These are phyloP conservation scores for Lepidium sativum DNA, from an alignment of 345 rosid genomes.

Conservation along the genomic window DNA sequence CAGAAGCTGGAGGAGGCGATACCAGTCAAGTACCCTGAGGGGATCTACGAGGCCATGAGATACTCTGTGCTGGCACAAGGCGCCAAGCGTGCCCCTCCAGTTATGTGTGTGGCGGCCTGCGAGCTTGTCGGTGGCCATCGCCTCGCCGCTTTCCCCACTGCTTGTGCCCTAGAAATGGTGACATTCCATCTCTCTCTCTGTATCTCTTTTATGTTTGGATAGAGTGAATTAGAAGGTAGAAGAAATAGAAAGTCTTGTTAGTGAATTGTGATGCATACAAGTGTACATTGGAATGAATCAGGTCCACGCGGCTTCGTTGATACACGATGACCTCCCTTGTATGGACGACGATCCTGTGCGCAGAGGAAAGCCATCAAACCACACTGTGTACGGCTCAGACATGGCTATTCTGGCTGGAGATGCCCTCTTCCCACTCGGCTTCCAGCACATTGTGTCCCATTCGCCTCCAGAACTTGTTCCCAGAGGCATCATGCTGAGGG, in stretches of 20 bases:
- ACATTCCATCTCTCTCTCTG: neutral
- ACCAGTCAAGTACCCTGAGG: slow-evolving; percentile 52
- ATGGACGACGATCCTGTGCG: slow-evolving; percentile 86
- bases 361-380: slow-evolving; percentile 89
- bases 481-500: slow-evolving; percentile 47
- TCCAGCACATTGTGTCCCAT: slow-evolving; percentile 72
- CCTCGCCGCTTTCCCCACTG: slow-evolving; percentile 86
- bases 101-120: slow-evolving; percentile 88
- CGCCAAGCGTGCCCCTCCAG: slow-evolving; percentile 88
- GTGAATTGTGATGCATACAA: no score
- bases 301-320: slow-evolving; percentile 82
- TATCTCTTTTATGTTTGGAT: no score
- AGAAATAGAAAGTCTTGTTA: neutral
- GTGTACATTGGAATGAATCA: neutral
- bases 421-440: slow-evolving; percentile 91
- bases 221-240: neutral
- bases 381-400: slow-evolving; percentile 58
- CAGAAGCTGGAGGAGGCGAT: slow-evolving; percentile 70
- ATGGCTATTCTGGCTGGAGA: slow-evolving; percentile 96
- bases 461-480: slow-evolving; percentile 72
- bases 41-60: slow-evolving; percentile 91
- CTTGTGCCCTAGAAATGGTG: slow-evolving; percentile 98
- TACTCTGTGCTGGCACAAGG: slow-evolving; percentile 80
- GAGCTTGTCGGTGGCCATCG: slow-evolving; percentile 85
- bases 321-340: slow-evolving; percentile 92